phyloP scores from a whole-genome alignment of 441 rosid genomes.

The Populus hybrid region DNA sequence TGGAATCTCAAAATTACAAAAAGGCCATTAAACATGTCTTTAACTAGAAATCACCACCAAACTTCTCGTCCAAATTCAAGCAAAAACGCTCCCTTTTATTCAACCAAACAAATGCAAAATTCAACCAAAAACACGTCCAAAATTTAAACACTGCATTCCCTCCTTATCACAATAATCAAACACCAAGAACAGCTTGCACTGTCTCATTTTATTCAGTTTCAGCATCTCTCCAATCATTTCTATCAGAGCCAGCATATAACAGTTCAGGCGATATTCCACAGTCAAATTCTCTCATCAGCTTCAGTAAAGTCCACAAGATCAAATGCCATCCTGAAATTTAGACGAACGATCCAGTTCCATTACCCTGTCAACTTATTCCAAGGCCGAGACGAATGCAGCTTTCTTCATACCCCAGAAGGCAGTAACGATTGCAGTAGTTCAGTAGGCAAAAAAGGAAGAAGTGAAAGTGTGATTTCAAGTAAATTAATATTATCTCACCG shows the following conservation, averaged over 20 bases:
- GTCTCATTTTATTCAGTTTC: constrained; percentile 69
- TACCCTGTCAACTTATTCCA: constrained; percentile 61
- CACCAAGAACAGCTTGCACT: constrained; percentile 68
- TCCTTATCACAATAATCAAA: no score
- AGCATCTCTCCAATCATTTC: constrained; percentile 37
- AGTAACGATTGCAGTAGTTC: constrained; percentile 75
- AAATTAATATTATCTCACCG: constrained; percentile 12
- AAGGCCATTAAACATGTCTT: no score
- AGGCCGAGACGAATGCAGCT: neutral
- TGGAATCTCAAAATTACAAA: no score
- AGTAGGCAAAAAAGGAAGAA: constrained; percentile 14
- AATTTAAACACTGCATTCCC: no score
- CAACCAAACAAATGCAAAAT: no score
- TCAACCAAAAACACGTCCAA: no score
- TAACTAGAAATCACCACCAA: no score
- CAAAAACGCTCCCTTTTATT: no score
- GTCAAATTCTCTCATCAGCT: constrained; percentile 45
- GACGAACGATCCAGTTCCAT: constrained; percentile 37
- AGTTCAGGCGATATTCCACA: constrained; percentile 44
- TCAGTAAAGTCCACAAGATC: constrained; percentile 46
- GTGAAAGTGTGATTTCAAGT: constrained; percentile 17
- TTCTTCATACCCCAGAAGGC: constrained; percentile 79
- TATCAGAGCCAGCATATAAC: constrained; percentile 60
- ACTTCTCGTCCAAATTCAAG: no score
- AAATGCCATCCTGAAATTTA: constrained; percentile 34